phyloP scores from a whole-genome alignment of 2,329 filamentous ascomycete species.

The Cladosporium sp. region DNA sequence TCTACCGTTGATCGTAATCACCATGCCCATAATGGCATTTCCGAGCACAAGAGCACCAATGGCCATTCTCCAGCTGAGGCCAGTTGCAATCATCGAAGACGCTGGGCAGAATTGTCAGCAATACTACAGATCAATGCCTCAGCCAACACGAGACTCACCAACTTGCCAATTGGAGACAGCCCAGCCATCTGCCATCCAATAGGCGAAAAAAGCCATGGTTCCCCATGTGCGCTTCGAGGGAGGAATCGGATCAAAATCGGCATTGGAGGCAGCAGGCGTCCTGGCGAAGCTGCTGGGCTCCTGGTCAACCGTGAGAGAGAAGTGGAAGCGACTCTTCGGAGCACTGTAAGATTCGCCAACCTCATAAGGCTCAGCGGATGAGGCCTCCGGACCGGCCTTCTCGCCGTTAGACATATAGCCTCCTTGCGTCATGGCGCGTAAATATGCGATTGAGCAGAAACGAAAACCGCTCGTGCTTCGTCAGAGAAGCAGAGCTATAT shows the following conservation, averaged over 20 bases:
- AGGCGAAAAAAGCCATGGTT: conserved; percentile 37
- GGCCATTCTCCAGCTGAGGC: conserved; percentile 57
- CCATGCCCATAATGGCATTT: conserved; percentile 30
- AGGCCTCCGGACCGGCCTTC: conserved; percentile 28
- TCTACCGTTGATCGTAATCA: conserved; percentile 54
- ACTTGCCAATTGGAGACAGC: conserved; percentile 43
- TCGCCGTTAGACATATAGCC: conserved; percentile 16
- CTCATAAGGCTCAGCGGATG: conserved; percentile 27
- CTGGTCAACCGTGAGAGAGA: conserved; percentile 36
- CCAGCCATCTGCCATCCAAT: conserved; percentile 45
- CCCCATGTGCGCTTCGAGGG: conserved; percentile 41
- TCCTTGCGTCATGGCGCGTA: background rate
- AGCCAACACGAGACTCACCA: conserved; percentile 25
- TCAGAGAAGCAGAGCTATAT: background rate
- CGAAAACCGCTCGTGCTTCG: background rate
- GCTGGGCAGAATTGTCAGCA: conserved; percentile 31
- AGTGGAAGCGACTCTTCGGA: conserved; percentile 29
- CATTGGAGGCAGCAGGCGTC: conserved; percentile 38
- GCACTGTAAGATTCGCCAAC: conserved; percentile 29
- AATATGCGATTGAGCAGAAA: background rate
- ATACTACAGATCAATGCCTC: too few species aligned
- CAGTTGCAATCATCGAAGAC: conserved; percentile 52
- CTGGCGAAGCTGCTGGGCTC: conserved; percentile 39
- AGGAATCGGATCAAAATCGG: conserved; percentile 42
- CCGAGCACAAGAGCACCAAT: conserved; percentile 40